Evolutionary conservation across 2,329 filamentous ascomycete species (phyloP).

Genomic region (Ophiostoma piceae): DNA sequence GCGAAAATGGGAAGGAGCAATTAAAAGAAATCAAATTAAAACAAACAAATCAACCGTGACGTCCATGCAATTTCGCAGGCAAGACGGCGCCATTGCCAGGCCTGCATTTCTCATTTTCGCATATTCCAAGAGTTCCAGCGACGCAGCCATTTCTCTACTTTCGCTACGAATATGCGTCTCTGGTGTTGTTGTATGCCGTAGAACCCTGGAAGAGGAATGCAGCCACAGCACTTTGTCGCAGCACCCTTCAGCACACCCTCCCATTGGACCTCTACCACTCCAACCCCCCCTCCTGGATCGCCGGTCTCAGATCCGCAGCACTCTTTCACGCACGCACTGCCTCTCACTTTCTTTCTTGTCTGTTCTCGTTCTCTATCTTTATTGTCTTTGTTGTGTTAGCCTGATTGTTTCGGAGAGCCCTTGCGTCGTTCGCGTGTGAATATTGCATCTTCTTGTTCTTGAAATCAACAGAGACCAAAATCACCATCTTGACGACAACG

Average conservation of each 20-base stretch:
- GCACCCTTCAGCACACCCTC: not conserved
- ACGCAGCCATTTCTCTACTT: not conserved
- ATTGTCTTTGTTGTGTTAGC: not conserved
- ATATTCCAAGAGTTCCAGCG: not conserved
- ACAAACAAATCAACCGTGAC: not conserved
- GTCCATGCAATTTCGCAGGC: constrained; percentile 1
- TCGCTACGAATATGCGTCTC: not conserved
- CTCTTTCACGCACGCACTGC: constrained; percentile 11
- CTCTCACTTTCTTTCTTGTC: constrained; percentile 14
- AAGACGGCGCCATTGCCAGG: not conserved
- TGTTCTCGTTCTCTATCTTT: constrained; percentile 14
- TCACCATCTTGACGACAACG: not conserved
- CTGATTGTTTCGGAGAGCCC: not conserved
- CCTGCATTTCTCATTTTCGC: not conserved
- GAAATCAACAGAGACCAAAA: not conserved
- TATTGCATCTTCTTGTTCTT: not conserved
- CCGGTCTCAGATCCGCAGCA: constrained; percentile 22
- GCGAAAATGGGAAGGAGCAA: not conserved
- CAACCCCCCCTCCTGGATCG: constrained; percentile 20
- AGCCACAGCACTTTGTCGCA: not conserved
- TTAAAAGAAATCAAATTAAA: not conserved
- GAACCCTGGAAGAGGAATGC: constrained; percentile 17
- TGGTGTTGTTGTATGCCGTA: constrained; percentile 6
- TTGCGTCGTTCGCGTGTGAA: not conserved
- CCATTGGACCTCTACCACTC: constrained; percentile 8